phyloP scores from a whole-genome alignment of 371 early-diverging fungal species.

The Lichtheimia corymbifera region DNA sequence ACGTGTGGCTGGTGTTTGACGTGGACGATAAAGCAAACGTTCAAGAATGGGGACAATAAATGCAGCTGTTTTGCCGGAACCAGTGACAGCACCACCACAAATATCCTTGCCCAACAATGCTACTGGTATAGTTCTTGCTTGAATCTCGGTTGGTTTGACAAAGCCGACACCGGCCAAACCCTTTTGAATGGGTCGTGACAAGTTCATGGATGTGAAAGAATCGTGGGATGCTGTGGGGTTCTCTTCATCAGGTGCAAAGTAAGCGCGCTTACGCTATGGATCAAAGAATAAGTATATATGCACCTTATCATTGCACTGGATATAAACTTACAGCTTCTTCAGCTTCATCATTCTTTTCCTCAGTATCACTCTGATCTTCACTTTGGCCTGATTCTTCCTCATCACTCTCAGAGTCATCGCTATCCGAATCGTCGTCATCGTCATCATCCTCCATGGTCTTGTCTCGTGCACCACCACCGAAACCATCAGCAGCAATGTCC shows the following conservation, averaged over 20 bases:
- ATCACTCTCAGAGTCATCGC: constrained; percentile 19
- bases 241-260: constrained; percentile 73
- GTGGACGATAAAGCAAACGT: constrained; percentile 88
- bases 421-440: constrained; percentile 17
- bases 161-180: constrained; percentile 90
- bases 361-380: constrained; percentile 44
- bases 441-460: constrained; percentile 30
- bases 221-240: constrained; percentile 47
- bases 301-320: not conserved
- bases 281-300: not conserved
- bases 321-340: constrained; percentile 26
- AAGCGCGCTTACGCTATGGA: constrained; percentile 67
- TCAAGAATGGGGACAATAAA: constrained; percentile 98
- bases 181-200: constrained; percentile 95
- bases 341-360: constrained; percentile 43
- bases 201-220: constrained; percentile 87
- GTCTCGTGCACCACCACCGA: constrained; percentile 57
- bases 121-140: constrained; percentile 94
- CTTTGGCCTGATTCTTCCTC: constrained; percentile 27
- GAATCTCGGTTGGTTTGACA: constrained; percentile 95
- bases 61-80: constrained; percentile 99
- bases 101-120: constrained; percentile 98
- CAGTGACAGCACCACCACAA: constrained; percentile 99
- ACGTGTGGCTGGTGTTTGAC: constrained; percentile 78
- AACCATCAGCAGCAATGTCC: constrained; percentile 54